These are phyloP conservation scores for Mucor velutinosus DNA, from an alignment of 371 early-diverging fungal species.

Conservation along the genomic window DNA sequence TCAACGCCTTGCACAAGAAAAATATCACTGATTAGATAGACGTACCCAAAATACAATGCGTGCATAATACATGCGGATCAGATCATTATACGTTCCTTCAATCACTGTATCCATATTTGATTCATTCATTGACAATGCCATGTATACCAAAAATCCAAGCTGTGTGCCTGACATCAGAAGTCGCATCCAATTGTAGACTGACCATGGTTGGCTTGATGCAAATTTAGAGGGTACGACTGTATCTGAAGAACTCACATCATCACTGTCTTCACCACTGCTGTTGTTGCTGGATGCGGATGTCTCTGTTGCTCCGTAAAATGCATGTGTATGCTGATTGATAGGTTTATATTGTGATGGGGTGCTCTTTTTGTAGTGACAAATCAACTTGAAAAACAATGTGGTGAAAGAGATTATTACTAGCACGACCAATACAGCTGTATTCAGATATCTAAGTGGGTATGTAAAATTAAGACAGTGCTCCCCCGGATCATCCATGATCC, in stretches of 20 bases:
- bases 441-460: not conserved
- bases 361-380: not conserved
- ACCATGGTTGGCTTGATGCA: constrained; percentile 3
- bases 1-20: not conserved
- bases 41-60: constrained; percentile 20
- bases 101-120: not conserved
- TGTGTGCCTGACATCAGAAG: constrained; percentile 9
- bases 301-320: constrained; percentile 2
- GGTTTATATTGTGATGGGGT: constrained; percentile 13
- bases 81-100: not conserved
- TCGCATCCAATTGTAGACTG: constrained; percentile 12
- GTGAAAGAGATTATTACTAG: not conserved
- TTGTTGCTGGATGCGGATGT: not conserved
- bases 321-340: not conserved
- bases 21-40: not conserved
- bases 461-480: not conserved
- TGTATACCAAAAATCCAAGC: not conserved
- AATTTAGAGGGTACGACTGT: not conserved
- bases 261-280: not conserved
- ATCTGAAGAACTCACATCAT: constrained; percentile 5
- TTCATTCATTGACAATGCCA: not conserved
- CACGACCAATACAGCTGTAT: not conserved
- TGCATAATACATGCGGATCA: constrained; percentile 4
- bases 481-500: not conserved
- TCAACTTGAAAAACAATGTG: not conserved